phyloP scores from a whole-genome alignment of 257 asterid species.

The Mentha longifolia region DNA sequence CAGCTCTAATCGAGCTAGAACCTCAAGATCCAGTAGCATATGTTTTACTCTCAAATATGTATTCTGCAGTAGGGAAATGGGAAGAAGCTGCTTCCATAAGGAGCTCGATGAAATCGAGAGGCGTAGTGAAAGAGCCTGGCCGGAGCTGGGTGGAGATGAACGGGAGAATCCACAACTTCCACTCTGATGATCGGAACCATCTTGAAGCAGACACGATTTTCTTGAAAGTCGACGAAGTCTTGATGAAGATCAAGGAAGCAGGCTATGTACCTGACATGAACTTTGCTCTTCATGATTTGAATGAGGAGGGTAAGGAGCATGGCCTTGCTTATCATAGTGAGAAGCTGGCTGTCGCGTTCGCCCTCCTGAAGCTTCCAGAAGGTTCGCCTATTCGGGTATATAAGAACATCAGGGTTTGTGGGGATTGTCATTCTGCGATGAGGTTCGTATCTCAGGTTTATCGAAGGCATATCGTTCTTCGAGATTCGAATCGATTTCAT shows the following conservation, averaged over 20 bases:
- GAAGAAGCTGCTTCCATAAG: slow-evolving; percentile 68
- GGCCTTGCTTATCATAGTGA: slow-evolving; percentile 76
- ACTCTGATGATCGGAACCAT: slow-evolving; percentile 68
- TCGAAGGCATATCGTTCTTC: slow-evolving; percentile 47
- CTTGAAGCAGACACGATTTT: slow-evolving; percentile 48
- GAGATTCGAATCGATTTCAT: slow-evolving; percentile 83
- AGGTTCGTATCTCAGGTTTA: slow-evolving; percentile 58
- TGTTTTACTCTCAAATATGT: slow-evolving; percentile 71
- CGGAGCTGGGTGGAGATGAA: slow-evolving; percentile 76
- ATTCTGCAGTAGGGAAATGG: slow-evolving; percentile 69
- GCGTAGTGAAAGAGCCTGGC: slow-evolving; percentile 68
- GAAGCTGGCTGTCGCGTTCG: slow-evolving; percentile 81
- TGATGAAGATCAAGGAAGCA: slow-evolving; percentile 54
- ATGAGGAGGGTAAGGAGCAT: slow-evolving; percentile 61
- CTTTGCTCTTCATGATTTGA: slow-evolving; percentile 69
- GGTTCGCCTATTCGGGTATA: slow-evolving; percentile 59
- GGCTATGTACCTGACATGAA: slow-evolving; percentile 73
- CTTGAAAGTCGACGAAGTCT: slow-evolving; percentile 51
- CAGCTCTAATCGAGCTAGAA: slow-evolving; percentile 58
- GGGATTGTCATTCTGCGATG: slow-evolving; percentile 79
- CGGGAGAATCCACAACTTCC: slow-evolving; percentile 49
- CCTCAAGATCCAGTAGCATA: slow-evolving; percentile 77
- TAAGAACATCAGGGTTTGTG: slow-evolving; percentile 76
- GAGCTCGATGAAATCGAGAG: slow-evolving; percentile 58
- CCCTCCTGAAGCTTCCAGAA: slow-evolving; percentile 50